Evolutionary conservation across 2,329 filamentous ascomycete genomes (phyloP).

Genomic region (Lecanosticta acicola): DNA sequence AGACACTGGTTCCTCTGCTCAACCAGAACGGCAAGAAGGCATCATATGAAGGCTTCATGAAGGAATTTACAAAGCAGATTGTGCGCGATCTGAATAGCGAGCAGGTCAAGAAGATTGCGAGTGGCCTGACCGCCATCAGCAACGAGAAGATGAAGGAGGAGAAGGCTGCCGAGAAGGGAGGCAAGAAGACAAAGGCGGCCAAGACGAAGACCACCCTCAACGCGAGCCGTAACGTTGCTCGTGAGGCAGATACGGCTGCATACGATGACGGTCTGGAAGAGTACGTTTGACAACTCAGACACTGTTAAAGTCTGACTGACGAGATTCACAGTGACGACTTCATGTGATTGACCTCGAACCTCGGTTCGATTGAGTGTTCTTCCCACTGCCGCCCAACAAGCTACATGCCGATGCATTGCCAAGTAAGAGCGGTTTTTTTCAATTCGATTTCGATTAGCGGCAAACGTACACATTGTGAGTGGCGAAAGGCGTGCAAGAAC

Average conservation of each 20-base stretch:
- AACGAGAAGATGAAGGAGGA: conserved; percentile 99
- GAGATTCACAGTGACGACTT: conserved; percentile 10
- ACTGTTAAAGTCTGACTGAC: neutral
- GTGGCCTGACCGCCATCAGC: conserved; percentile 76
- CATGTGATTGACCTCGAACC: conserved; percentile 6
- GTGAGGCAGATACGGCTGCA: conserved; percentile 61
- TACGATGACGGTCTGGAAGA: conserved; percentile 82
- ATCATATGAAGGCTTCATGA: conserved; percentile 82
- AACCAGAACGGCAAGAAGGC: conserved; percentile 73
- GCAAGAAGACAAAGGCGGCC: conserved; percentile 93
- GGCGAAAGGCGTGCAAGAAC: neutral
- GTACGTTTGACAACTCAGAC: conserved; percentile 52
- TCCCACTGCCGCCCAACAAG: neutral
- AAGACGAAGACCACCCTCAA: conserved; percentile 89
- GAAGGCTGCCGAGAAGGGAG: conserved; percentile 86
- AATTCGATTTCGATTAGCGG: neutral
- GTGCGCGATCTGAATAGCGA: conserved; percentile 82
- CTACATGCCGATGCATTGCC: neutral
- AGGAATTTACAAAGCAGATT: conserved; percentile 84
- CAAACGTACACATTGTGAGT: neutral
- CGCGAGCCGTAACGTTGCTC: conserved; percentile 53
- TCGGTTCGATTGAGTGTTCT: neutral
- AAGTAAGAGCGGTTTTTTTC: neutral
- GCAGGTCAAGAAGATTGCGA: conserved; percentile 94
- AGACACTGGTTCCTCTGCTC: conserved; percentile 73